Evolutionary conservation across 495 filamentous ascomycete genomes (phyloP), one percentile per base, ranked within the genome.

Genomic region (Neurospora sp.): DNA sequence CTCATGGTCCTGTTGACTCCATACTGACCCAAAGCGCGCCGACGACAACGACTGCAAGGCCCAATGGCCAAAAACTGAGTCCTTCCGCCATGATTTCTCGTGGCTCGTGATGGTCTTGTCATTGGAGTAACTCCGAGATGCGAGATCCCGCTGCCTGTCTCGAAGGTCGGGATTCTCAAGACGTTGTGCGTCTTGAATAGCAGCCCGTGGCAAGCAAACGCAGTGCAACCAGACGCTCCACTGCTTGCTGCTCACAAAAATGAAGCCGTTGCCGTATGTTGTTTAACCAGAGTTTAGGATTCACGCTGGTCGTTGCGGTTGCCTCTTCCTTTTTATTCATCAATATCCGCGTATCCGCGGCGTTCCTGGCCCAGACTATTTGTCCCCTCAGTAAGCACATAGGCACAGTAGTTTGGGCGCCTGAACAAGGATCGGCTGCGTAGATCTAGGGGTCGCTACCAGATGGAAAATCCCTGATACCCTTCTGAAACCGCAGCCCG

Each of bases 1-100:
- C 78, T 82, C 84, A 89, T 81, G n/a, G 81, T 81, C 71, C 75
- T 74, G 76, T 89, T 89, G 71, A 89, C 82, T 74, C 85, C 84
- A 76, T 82, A 84, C 24, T 28, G 11, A 89, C 76, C 76, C 86
- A 89, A 66, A 84, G 71, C 24, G 81, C 38, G 69, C 74, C 80
- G 10, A 87, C 43, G 59, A 76, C 54, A 39, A 82, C 19, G 5
- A 70, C 71, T 7, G 48, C 73, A 34, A 66, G 54, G 28, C 54
- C 15, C 3, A 34, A 34, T 19, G 28, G 24, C 42, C 40, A 66
- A 34, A 66, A 2, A 66, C 15, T 2, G 3, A 66, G 24, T 8
- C 54, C 54, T 19, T 66, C 54, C 28, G 13, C 28, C 54, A 66
- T 66, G 54, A 66, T 34, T 66, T 34, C 28, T 66, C 54, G 15